These are phyloP conservation scores for Flaveria trinervia DNA, from an alignment of 129 eudicot species.

Conservation along the genomic window DNA sequence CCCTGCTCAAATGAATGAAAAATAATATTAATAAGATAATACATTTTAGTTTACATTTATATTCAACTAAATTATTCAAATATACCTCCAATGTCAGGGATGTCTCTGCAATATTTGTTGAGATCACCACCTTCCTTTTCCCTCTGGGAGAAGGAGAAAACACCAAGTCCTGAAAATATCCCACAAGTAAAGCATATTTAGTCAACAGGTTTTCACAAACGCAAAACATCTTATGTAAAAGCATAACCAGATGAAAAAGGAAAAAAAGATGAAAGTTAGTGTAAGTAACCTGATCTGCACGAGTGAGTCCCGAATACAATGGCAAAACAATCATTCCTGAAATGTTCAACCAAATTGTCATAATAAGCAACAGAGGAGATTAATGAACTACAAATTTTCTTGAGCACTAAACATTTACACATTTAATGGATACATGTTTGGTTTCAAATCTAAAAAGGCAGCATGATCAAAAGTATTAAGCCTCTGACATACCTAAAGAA, in stretches of 20 bases:
- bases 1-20: conserved; percentile 57
- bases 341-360: conserved; percentile 23
- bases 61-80: conserved; percentile 5
- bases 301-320: conserved; percentile 91
- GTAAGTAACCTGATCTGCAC: conserved; percentile 82
- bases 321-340: conserved; percentile 87
- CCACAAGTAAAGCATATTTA: background rate
- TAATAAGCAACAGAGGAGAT: conserved; percentile 20
- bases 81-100: conserved; percentile 92
- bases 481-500: conserved; percentile 42
- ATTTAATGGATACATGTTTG: background rate
- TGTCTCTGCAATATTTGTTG: conserved; percentile 98
- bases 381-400: background rate
- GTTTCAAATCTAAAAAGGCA: background rate
- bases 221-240: background rate
- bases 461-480: conserved; percentile 12
- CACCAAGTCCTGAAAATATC: conserved; percentile 69
- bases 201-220: conserved; percentile 5
- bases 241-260: background rate
- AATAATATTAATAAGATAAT: background rate
- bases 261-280: background rate
- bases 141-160: conserved; percentile 96
- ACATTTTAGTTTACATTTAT: background rate
- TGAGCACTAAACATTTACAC: background rate
- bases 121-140: conserved; percentile 88